These are phyloP conservation scores for Pluteus cervinus DNA, from an alignment of 768 basidiomycete species.

Conservation along the genomic window DNA sequence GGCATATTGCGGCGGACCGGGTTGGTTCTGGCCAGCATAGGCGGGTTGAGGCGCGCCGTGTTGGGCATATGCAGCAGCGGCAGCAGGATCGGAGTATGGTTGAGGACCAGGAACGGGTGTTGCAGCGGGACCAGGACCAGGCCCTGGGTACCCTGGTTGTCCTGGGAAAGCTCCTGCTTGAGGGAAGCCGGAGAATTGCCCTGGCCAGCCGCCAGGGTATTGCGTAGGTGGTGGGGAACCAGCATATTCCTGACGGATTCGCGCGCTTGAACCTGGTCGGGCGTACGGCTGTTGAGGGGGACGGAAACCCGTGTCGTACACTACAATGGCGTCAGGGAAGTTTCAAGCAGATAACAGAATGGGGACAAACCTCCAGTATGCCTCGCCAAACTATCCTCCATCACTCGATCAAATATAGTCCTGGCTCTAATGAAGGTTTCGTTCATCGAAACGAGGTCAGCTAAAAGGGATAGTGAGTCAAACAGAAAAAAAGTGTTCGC, in stretches of 20 bases:
- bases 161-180: constrained; percentile 16
- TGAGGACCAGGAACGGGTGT: constrained; percentile 20
- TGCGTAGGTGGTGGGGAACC: constrained; percentile 3
- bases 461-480: constrained; percentile 32
- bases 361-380: constrained; percentile 52
- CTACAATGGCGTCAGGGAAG: constrained; percentile 21
- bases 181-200: too few species aligned
- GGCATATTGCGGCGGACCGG: constrained; percentile 9
- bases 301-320: constrained; percentile 47
- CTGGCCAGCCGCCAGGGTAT: too few species aligned
- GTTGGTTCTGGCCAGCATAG: constrained; percentile 7
- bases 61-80: constrained; percentile 7
- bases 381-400: constrained; percentile 81
- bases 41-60: too few species aligned
- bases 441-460: constrained; percentile 92
- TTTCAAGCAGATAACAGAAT: constrained; percentile 4
- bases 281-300: constrained; percentile 14
- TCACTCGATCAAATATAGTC: constrained; percentile 88
- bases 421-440: constrained; percentile 88
- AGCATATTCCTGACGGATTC: constrained; percentile 8
- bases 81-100: constrained; percentile 22
- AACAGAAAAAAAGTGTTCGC: neutral
- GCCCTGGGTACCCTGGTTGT: constrained; percentile 25
- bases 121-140: constrained; percentile 12
- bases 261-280: neutral